These are phyloP conservation scores for Cymbopogon flexuosus DNA, from an alignment of 202 grass and related monocot genomes.

Conservation along the genomic window DNA sequence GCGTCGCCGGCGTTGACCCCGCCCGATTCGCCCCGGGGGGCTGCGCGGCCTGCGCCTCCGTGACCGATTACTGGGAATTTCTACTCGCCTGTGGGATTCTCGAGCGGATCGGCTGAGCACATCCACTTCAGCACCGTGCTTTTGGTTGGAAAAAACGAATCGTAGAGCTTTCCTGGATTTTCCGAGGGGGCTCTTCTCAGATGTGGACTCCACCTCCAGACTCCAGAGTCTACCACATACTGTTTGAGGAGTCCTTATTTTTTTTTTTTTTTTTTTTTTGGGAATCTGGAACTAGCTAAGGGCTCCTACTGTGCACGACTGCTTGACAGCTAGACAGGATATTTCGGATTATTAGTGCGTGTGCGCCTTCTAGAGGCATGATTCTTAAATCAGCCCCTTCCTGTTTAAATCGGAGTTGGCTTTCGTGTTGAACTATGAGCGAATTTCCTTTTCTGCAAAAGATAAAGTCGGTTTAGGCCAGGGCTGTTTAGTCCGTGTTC, in stretches of 20 bases:
- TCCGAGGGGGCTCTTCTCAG: background rate
- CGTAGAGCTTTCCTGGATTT: background rate
- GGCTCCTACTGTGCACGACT: background rate
- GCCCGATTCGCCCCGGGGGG: constrained; percentile 10
- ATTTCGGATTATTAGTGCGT: background rate
- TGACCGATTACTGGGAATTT: background rate
- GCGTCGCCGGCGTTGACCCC: constrained; percentile 25
- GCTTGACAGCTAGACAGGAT: background rate
- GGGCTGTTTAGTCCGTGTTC: background rate
- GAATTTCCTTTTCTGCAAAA: background rate
- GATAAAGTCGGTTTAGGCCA: background rate
- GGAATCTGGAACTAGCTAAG: constrained; percentile 1
- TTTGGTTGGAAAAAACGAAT: background rate
- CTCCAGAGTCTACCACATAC: background rate
- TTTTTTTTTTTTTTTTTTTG: no score
- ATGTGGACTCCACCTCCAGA: background rate
- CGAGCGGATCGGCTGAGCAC: constrained; percentile 23
- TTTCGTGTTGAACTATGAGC: background rate
- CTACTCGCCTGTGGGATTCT: background rate
- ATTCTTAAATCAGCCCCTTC: background rate
- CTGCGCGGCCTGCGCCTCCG: background rate
- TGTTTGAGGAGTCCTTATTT: background rate
- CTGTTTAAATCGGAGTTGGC: background rate
- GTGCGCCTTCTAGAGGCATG: background rate
- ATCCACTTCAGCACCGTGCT: background rate